phyloP scores from a whole-genome alignment of 495 filamentous ascomycete genomes.

The Penicillium steckii region DNA sequence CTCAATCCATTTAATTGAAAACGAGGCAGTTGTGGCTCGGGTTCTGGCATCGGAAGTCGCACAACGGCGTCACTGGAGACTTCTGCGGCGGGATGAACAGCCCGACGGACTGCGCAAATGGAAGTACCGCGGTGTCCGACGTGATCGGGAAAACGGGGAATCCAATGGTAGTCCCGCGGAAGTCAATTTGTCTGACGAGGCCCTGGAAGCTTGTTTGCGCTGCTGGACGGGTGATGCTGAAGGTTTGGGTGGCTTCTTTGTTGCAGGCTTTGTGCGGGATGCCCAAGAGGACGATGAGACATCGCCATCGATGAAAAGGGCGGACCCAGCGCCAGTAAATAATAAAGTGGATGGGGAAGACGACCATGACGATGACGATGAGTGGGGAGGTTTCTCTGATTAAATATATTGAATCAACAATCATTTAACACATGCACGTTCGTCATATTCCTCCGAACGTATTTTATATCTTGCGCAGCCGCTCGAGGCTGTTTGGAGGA shows the following conservation, averaged over 20 bases:
- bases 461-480: too few relatives aligned
- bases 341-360: slow-evolving; percentile 22
- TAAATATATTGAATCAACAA: slow-evolving; percentile 13
- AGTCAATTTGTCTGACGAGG: slow-evolving; percentile 43
- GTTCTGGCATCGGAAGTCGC: slow-evolving; percentile 68
- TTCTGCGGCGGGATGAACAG: slow-evolving; percentile 69
- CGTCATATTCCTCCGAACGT: not conserved
- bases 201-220: slow-evolving; percentile 75
- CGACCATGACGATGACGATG: slow-evolving; percentile 31
- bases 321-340: slow-evolving; percentile 7
- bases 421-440: not conserved
- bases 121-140: slow-evolving; percentile 61
- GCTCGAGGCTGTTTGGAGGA: too few relatives aligned
- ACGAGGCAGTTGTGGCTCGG: slow-evolving; percentile 76
- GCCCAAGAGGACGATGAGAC: not conserved
- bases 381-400: slow-evolving; percentile 50
- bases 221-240: slow-evolving; percentile 77
- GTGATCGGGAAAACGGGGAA: slow-evolving; percentile 23
- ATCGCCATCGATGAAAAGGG: not conserved
- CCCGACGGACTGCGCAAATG: slow-evolving; percentile 68
- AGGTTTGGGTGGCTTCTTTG: slow-evolving; percentile 75
- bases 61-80: slow-evolving; percentile 67
- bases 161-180: slow-evolving; percentile 6
- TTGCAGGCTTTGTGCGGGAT: slow-evolving; percentile 63
- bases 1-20: slow-evolving; percentile 81